These are phyloP conservation scores for Zygosaccharomyces gambellarensis DNA, from an alignment of 805 yeast species.

Conservation along the genomic window DNA sequence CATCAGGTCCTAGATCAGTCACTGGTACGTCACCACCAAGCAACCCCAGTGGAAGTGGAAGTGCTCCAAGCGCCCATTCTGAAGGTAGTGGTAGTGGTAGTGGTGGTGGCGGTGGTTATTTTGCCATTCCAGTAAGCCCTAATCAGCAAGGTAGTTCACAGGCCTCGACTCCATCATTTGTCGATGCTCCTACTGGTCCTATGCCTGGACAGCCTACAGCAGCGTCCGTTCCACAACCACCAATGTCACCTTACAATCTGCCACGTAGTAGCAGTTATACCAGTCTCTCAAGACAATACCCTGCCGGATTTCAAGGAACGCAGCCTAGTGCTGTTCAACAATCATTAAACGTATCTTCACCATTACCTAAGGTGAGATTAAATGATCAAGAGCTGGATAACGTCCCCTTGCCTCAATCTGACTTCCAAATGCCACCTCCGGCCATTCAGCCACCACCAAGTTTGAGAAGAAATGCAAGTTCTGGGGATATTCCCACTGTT, in stretches of 20 bases:
- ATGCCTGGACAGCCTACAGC: neutral
- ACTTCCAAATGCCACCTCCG: neutral
- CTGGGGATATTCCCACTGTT: conserved; percentile 12
- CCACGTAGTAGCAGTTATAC: neutral
- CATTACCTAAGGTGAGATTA: conserved; percentile 19
- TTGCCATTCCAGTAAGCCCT: conserved; percentile 31
- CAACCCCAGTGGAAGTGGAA: neutral
- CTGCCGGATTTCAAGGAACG: neutral
- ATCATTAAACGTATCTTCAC: conserved; percentile 1
- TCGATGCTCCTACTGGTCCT: conserved; percentile 9
- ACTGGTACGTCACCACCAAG: conserved; percentile 10
- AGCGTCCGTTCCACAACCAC: neutral
- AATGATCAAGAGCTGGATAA: conserved; percentile 19
- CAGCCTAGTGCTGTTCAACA: conserved; percentile 1
- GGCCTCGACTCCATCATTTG: conserved; percentile 17
- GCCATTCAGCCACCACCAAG: conserved; percentile 9
- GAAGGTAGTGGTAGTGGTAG: conserved; percentile 19
- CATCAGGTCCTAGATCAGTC: conserved; percentile 18
- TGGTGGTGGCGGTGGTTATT: conserved; percentile 34
- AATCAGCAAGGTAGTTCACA: conserved; percentile 18
- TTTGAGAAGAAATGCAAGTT: conserved; percentile 12
- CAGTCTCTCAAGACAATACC: neutral
- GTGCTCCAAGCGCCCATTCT: conserved; percentile 17
- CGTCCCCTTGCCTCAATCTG: conserved; percentile 1
- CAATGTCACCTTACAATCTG: neutral